Evolutionary conservation across 805 yeast genomes (phyloP).

Genomic region (Candida nemodendra): DNA sequence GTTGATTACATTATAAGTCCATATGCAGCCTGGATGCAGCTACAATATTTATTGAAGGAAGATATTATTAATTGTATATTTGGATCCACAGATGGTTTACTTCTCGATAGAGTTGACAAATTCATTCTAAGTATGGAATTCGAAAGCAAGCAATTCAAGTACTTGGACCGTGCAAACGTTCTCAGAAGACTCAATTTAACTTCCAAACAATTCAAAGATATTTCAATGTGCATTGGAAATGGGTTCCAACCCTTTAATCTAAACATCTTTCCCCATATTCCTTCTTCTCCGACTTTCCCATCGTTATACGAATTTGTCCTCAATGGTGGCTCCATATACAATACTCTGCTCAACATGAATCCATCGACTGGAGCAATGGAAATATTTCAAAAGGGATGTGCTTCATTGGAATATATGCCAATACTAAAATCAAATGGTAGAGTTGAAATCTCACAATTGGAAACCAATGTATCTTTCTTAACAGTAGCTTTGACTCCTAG

Average conservation of each 20-base stretch:
- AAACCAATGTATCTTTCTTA: slow-evolving; percentile 21
- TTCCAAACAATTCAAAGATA: slow-evolving; percentile 71
- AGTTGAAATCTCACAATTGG: slow-evolving; percentile 50
- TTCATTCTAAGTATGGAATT: slow-evolving; percentile 73
- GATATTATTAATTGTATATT: slow-evolving; percentile 68
- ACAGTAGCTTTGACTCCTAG: slow-evolving; percentile 14
- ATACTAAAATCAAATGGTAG: slow-evolving; percentile 66
- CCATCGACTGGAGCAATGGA: slow-evolving; percentile 46
- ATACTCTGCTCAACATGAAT: slow-evolving; percentile 42
- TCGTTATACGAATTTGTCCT: slow-evolving; percentile 33
- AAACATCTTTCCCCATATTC: slow-evolving; percentile 45
- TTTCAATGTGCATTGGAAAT: slow-evolving; percentile 77
- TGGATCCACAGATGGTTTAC: slow-evolving; percentile 79
- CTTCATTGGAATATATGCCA: slow-evolving; percentile 71
- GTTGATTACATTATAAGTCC: slow-evolving; percentile 80
- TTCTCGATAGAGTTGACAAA: slow-evolving; percentile 59
- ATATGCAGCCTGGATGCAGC: slow-evolving; percentile 74
- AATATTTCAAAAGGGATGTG: slow-evolving; percentile 63
- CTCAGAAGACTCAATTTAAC: slow-evolving; percentile 58
- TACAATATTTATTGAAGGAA: slow-evolving; percentile 63
- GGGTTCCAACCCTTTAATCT: slow-evolving; percentile 67
- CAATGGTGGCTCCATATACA: slow-evolving; percentile 46
- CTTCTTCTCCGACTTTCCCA: slow-evolving; percentile 25
- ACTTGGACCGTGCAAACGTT: slow-evolving; percentile 56
- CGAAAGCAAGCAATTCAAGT: slow-evolving; percentile 62